A percentile compares a stretch with the other conserved stretches of the same genome.
Conservation (phyloP, 2,329 filamentous ascomycete species). For the Bretziella fagacearum region DNA sequence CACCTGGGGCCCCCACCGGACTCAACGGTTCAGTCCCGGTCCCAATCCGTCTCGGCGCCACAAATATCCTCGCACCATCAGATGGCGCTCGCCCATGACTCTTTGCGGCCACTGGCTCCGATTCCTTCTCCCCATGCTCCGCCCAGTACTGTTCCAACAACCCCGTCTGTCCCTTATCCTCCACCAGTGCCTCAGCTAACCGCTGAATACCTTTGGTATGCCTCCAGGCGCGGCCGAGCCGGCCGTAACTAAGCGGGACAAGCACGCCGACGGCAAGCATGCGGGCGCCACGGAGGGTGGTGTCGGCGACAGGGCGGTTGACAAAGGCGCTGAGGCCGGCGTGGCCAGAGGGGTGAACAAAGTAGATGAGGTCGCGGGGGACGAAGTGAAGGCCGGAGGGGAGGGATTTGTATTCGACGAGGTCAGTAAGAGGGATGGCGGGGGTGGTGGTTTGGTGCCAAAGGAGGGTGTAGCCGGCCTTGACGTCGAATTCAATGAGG, state of each 20-base stretch:
- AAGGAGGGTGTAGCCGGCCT: conserved; percentile 74
- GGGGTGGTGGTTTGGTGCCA: conserved; percentile 59
- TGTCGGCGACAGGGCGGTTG: conserved; percentile 62
- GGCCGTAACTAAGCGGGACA: conserved; percentile 69
- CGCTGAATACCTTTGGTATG: conserved; percentile 62
- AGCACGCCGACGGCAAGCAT: conserved; percentile 87
- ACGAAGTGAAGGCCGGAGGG: conserved; percentile 88
- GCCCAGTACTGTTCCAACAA: conserved; percentile 71
- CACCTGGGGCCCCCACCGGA: not conserved
- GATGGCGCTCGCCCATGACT: conserved; percentile 1
- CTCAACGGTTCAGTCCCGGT: conserved; percentile 1
- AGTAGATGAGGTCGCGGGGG: conserved; percentile 78
- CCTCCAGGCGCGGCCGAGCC: conserved; percentile 75
- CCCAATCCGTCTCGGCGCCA: not conserved
- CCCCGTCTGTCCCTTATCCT: conserved; percentile 43
- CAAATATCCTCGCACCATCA: conserved; percentile 8
- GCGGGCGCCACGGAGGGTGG: conserved; percentile 64
- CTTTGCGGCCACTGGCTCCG: not conserved
- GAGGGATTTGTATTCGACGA: conserved; percentile 90
- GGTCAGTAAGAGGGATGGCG: conserved; percentile 60
- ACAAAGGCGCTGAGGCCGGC: conserved; percentile 86
- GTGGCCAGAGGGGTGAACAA: conserved; percentile 62
- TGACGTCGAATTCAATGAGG: conserved; percentile 82
- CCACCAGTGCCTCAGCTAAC: conserved; percentile 53
- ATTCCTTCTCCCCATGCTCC: conserved; percentile 20